A percentile compares a stretch with the other conserved stretches of the same genome.
Conservation (phyloP, 768 basidiomycete genomes). For the Kwoniella sp. region DNA sequence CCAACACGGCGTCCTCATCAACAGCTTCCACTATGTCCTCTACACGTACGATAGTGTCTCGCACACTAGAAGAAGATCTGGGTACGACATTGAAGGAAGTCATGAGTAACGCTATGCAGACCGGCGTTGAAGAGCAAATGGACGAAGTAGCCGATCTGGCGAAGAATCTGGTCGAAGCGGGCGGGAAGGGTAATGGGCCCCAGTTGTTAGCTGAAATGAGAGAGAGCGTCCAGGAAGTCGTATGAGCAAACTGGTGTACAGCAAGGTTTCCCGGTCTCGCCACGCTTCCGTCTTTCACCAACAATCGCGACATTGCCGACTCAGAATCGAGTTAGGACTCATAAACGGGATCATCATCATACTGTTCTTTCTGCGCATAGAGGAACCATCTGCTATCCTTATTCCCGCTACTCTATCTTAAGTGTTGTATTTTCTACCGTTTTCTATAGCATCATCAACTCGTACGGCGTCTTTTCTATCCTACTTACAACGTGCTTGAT, state of each 20-base stretch:
- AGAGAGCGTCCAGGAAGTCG: slow-evolving; percentile 5
- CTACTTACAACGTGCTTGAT: too few species aligned
- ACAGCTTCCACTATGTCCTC: slow-evolving; percentile 6
- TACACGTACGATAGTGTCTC: slow-evolving; percentile 21
- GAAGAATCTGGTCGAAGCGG: slow-evolving; percentile 10
- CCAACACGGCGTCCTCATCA: background rate
- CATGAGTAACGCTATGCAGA: slow-evolving; percentile 28
- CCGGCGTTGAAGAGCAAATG: slow-evolving; percentile 29
- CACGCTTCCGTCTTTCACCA: too few species aligned
- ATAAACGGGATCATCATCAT: too few species aligned
- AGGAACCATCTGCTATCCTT: too few species aligned
- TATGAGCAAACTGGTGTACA: background rate
- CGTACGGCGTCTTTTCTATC: too few species aligned
- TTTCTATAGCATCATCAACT: too few species aligned
- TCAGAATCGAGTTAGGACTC: too few species aligned
- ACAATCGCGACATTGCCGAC: too few species aligned
- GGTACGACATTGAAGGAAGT: slow-evolving; percentile 24
- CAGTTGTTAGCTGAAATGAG: slow-evolving; percentile 6
- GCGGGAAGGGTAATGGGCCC: slow-evolving; percentile 4
- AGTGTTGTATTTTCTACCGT: too few species aligned
- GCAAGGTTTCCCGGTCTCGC: background rate
- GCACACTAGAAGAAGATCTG: slow-evolving; percentile 25
- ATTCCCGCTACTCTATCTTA: too few species aligned
- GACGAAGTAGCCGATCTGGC: slow-evolving; percentile 23
- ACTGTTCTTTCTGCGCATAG: too few species aligned